Percentiles rank a stretch among this genome's conserved stretches.
Evolutionary conservation across 352 stramenopile species (phyloP).

Genomic region (Elongisporangium senticosum): DNA sequence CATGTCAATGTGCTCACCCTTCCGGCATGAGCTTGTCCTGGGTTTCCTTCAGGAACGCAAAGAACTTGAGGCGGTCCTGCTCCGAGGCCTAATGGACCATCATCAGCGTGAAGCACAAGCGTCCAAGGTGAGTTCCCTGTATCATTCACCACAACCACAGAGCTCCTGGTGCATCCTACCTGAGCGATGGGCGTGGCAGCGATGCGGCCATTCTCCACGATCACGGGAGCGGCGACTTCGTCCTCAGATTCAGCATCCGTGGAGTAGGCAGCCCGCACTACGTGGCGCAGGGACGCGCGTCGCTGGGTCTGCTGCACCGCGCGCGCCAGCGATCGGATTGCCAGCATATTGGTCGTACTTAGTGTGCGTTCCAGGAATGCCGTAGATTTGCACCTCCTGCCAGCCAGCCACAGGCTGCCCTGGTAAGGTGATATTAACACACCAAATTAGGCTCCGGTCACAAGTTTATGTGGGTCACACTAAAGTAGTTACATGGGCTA

Average conservation of each 20-base stretch:
- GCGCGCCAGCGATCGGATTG: conserved; percentile 46
- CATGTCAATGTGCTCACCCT: conserved; percentile 19
- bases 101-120: background rate
- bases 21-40: conserved; percentile 72
- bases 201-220: conserved; percentile 41
- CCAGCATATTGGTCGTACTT: conserved; percentile 31
- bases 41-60: conserved; percentile 67
- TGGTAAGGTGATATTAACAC: conserved; percentile 13
- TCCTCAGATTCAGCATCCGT: conserved; percentile 4
- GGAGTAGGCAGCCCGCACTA: background rate
- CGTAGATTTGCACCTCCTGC: conserved; percentile 15
- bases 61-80: conserved; percentile 73
- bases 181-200: conserved; percentile 51
- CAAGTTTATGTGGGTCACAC: conserved; percentile 5
- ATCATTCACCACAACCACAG: background rate
- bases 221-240: conserved; percentile 9
- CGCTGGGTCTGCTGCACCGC: conserved; percentile 22
- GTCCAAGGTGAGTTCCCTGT: background rate
- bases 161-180: conserved; percentile 12
- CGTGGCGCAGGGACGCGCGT: conserved; percentile 14
- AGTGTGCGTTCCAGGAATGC: conserved; percentile 7
- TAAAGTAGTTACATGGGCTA: background rate
- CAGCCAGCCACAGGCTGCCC: conserved; percentile 20
- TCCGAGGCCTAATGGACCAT: conserved; percentile 34
- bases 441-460: background rate